Conservation (phyloP, 2,329 filamentous ascomycete genomes). For the Polytolypa hystricis region DNA sequence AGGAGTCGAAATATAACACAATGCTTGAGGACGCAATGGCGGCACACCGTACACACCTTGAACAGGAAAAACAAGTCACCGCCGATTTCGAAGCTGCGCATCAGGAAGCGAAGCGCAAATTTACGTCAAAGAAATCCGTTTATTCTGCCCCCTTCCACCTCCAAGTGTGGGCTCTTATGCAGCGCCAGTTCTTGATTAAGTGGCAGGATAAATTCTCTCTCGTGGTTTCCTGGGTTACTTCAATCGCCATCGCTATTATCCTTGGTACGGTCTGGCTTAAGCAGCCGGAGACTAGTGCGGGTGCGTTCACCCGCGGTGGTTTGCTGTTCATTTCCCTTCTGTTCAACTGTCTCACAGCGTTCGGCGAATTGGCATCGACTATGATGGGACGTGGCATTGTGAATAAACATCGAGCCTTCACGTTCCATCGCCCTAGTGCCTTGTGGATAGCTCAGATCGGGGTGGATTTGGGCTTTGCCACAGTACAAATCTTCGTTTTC, state of each 20-base stretch:
- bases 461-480: conserved; percentile 73
- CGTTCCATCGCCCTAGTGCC: conserved; percentile 81
- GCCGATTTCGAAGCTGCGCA: conserved; percentile 70
- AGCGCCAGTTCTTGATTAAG: conserved; percentile 68
- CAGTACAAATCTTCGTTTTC: conserved; percentile 63
- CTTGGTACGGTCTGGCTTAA: conserved; percentile 75
- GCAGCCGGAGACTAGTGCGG: conserved; percentile 49
- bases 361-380: conserved; percentile 69
- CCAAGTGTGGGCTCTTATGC: conserved; percentile 48
- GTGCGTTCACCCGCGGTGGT: conserved; percentile 69
- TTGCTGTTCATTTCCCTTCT: conserved; percentile 79
- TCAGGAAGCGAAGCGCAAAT: conserved; percentile 64
- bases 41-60: conserved; percentile 54
- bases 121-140: conserved; percentile 59
- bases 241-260: conserved; percentile 65
- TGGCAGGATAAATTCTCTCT: conserved; percentile 66
- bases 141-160: conserved; percentile 75
- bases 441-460: conserved; percentile 67
- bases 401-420: conserved; percentile 78
- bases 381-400: conserved; percentile 86
- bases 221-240: conserved; percentile 53
- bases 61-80: conserved; percentile 54
- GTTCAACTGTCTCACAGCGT: conserved; percentile 72
- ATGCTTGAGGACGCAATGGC: conserved; percentile 38
- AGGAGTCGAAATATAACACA: conserved; percentile 40